A percentile compares a stretch with the other conserved stretches of the same genome.
Conservation (phyloP, 305 asterid species). For the Euphrasia arctica region DNA sequence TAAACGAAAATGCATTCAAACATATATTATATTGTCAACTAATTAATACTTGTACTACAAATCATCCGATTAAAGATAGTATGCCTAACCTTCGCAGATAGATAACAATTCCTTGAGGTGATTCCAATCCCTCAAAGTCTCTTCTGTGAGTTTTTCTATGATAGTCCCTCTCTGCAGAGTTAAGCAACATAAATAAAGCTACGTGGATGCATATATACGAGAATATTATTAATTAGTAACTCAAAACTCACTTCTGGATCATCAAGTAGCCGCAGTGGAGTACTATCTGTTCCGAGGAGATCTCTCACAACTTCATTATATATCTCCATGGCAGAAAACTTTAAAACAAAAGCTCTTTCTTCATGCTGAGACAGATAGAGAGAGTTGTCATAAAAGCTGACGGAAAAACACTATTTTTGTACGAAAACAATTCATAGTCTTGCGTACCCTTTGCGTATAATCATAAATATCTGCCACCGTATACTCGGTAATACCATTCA, state of each 20-base stretch:
- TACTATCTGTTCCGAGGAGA: conserved; percentile 74
- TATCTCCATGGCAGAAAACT: conserved; percentile 93
- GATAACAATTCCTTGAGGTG: conserved; percentile 91
- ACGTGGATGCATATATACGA: conserved; percentile 15
- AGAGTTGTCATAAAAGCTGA: conserved; percentile 14
- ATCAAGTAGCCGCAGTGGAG: conserved; percentile 84
- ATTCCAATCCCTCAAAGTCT: conserved; percentile 84
- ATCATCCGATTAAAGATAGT: conserved; percentile 14
- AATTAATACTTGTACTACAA: conserved; percentile 17
- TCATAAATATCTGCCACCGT: conserved; percentile 85
- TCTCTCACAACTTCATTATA: conserved; percentile 96
- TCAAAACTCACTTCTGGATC: conserved; percentile 85
- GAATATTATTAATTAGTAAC: conserved; percentile 10
- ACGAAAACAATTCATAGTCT: background rate
- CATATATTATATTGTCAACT: conserved; percentile 9
- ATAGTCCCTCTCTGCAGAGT: conserved; percentile 71
- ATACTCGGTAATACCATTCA: conserved; percentile 94
- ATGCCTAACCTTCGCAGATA: conserved; percentile 67
- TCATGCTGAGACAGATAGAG: conserved; percentile 53
- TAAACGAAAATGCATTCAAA: conserved; percentile 27
- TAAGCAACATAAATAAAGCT: conserved; percentile 21
- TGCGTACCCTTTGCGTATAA: conserved; percentile 62
- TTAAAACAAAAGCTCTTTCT: conserved; percentile 86
- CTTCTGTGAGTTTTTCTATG: conserved; percentile 90
- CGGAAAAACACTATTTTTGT: conserved; percentile 7